Evolutionary conservation across 1,139 yeast species (phyloP).

Genomic region (Pichia sp.): DNA sequence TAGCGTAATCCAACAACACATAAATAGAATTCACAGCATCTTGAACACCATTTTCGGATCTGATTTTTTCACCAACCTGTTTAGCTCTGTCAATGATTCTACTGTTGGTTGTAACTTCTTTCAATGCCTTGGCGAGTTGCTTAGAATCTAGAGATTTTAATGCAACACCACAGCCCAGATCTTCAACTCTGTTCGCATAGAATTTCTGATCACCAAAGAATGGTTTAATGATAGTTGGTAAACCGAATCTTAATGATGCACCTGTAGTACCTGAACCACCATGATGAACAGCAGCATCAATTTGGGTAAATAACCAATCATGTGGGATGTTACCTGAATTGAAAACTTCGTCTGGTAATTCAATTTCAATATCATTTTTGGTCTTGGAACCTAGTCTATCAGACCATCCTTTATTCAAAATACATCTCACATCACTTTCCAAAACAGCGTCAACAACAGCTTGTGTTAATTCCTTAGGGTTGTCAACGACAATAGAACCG

Average conservation of each 20-base stretch:
- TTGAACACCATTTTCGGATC: constrained; percentile 73
- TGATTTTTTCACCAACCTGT: constrained; percentile 58
- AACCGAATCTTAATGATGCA: constrained; percentile 80
- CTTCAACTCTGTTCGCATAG: constrained; percentile 84
- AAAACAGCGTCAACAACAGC: constrained; percentile 78
- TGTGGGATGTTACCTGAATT: constrained; percentile 80
- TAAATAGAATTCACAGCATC: constrained; percentile 77
- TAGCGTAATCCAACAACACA: constrained; percentile 76
- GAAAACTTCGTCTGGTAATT: constrained; percentile 67
- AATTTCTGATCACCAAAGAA: constrained; percentile 97
- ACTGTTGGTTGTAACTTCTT: constrained; percentile 63
- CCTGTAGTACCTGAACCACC: constrained; percentile 99
- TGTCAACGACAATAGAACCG: constrained; percentile 90
- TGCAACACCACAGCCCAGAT: constrained; percentile 82
- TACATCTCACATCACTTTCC: constrained; percentile 79
- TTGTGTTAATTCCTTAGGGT: constrained; percentile 73
- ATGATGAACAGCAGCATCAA: constrained; percentile 96
- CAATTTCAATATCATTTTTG: constrained; percentile 38
- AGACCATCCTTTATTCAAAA: constrained; percentile 94
- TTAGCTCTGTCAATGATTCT: constrained; percentile 67
- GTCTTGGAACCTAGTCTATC: constrained; percentile 51
- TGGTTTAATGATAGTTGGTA: constrained; percentile 90
- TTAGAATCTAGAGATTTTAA: constrained; percentile 65
- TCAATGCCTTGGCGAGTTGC: constrained; percentile 63
- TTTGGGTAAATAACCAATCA: constrained; percentile 87